A percentile compares a stretch with the other conserved stretches of the same genome.
phyloP scores from a whole-genome alignment of 225 moss, liverwort and hornwort genomes.

The Neckera pumila region DNA sequence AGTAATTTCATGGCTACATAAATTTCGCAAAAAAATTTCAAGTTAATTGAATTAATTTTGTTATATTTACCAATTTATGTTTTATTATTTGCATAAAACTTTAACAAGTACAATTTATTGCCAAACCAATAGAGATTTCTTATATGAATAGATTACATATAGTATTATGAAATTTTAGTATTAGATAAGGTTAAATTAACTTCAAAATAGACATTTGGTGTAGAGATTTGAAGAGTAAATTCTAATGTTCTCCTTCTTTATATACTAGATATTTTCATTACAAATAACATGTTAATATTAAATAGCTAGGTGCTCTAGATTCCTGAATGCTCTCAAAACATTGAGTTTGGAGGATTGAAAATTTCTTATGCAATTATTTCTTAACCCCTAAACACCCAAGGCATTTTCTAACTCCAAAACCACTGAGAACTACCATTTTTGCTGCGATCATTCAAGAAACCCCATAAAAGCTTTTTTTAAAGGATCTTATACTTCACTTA shows the following conservation, averaged over 20 bases:
- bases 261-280: background rate
- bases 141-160: background rate
- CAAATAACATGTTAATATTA: background rate
- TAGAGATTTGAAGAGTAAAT: background rate
- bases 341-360: background rate
- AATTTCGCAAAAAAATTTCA: too few species aligned
- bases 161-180: background rate
- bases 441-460: too few species aligned
- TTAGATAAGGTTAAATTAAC: background rate
- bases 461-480: too few species aligned
- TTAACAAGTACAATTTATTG: background rate
- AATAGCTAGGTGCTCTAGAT: background rate
- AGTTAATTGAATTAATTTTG: too few species aligned
- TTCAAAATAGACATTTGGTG: background rate
- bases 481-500: too few species aligned
- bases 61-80: background rate
- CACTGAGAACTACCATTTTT: too few species aligned
- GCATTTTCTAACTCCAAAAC: too few species aligned
- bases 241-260: background rate
- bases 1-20: too few species aligned
- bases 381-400: too few species aligned
- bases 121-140: background rate
- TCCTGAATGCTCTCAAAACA: background rate
- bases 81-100: background rate
- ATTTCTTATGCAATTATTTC: background rate